Percentiles rank a stretch among this genome's conserved stretches.
These are phyloP conservation scores for Scedosporium dehoogii DNA, from an alignment of 2,329 filamentous ascomycete species.

Conservation along the genomic window DNA sequence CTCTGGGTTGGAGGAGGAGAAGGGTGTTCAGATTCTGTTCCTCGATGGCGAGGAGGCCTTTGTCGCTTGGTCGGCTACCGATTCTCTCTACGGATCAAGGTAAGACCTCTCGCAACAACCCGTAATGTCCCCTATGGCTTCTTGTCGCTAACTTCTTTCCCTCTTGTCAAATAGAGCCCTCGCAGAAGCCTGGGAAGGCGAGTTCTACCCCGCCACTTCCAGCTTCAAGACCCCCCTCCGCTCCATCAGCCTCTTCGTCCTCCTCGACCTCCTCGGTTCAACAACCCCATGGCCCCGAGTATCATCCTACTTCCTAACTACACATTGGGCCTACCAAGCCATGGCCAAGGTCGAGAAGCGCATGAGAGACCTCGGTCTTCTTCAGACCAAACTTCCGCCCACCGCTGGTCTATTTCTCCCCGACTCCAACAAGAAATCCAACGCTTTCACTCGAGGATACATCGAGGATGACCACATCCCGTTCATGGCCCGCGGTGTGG, in stretches of 20 bases:
- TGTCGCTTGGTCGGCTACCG: conserved; percentile 62
- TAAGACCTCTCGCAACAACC: conserved; percentile 22
- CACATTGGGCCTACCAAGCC: conserved; percentile 83
- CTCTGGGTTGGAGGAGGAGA: conserved; percentile 54
- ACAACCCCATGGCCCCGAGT: conserved; percentile 47
- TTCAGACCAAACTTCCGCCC: conserved; percentile 45
- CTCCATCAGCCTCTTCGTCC: conserved; percentile 77
- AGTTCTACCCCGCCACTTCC: conserved; percentile 60
- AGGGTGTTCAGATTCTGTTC: conserved; percentile 80
- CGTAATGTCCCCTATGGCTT: not conserved
- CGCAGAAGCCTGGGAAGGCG: conserved; percentile 69
- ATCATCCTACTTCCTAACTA: conserved; percentile 79
- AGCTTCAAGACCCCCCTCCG: conserved; percentile 64
- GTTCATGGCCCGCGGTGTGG: conserved; percentile 78
- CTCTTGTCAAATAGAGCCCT: conserved; percentile 41
- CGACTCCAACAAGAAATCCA: conserved; percentile 45
- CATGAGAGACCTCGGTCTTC: conserved; percentile 54
- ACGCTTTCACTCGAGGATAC: conserved; percentile 32
- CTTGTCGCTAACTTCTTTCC: not conserved
- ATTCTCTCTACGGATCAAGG: conserved; percentile 85
- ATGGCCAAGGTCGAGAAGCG: conserved; percentile 67
- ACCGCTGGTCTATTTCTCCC: conserved; percentile 48
- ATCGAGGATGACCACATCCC: conserved; percentile 87
- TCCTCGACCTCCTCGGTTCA: conserved; percentile 80
- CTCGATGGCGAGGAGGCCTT: conserved; percentile 96